A percentile compares a stretch with the other conserved stretches of the same genome.
Evolutionary conservation across 495 filamentous ascomycete genomes (phyloP).

Genomic region (Penicillium nucicola): DNA sequence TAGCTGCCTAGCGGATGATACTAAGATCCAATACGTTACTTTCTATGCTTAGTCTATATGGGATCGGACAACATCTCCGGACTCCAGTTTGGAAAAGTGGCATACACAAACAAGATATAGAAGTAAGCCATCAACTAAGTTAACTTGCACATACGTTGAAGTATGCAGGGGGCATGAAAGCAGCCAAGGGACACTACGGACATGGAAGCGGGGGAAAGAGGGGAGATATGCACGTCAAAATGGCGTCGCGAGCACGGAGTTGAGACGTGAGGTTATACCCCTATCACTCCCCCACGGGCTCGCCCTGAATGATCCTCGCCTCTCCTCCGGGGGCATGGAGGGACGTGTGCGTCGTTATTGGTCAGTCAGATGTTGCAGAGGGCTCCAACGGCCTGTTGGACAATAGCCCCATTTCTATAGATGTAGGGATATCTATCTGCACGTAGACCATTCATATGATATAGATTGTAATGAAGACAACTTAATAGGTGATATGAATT

Average conservation of each 20-base stretch:
- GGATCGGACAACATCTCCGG: no score
- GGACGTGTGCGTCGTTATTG: conserved; percentile 37
- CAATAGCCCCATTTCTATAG: not conserved
- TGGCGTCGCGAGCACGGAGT: not conserved
- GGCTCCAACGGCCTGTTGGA: not conserved
- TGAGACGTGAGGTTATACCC: not conserved
- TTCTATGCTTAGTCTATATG: no score
- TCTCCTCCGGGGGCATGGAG: conserved; percentile 41
- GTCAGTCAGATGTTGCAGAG: not conserved
- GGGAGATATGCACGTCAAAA: no score
- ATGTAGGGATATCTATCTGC: no score
- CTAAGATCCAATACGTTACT: no score
- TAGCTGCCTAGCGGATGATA: no score
- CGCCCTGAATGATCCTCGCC: conserved; percentile 16
- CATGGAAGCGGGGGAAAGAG: not conserved
- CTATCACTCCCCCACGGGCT: conserved; percentile 3
- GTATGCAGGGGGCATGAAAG: not conserved
- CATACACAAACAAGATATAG: not conserved
- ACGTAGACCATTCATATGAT: no score
- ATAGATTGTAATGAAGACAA: no score
- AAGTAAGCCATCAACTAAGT: not conserved
- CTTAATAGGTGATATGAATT: no score
- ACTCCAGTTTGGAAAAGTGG: no score
- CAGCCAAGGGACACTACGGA: not conserved
- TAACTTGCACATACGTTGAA: not conserved